Conservation (phyloP, 2,329 filamentous ascomycete species). For the Fusarium annulatum region DNA sequence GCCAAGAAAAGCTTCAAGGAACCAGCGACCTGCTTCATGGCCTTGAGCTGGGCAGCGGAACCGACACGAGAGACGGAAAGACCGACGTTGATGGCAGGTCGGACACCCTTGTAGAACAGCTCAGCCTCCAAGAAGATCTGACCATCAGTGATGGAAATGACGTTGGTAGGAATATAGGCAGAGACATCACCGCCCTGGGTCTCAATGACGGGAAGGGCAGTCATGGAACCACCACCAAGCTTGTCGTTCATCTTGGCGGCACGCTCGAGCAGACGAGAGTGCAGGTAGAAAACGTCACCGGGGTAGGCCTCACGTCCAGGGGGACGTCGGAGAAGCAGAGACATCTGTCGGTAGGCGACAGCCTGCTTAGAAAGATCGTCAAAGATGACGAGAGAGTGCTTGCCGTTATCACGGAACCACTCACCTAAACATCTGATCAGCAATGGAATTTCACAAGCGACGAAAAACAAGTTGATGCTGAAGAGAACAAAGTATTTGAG, state of each 20-base stretch:
- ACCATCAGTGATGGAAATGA: constrained; percentile 99
- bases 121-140: constrained; percentile 99
- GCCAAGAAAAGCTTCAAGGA: constrained; percentile 99
- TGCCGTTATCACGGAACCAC: constrained; percentile 84
- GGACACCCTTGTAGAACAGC: constrained; percentile 99
- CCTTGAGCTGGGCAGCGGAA: constrained; percentile 99
- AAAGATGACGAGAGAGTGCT: constrained; percentile 89
- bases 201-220: constrained; percentile 97
- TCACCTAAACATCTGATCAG: constrained; percentile 61
- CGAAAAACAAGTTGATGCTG: background rate
- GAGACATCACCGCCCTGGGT: constrained; percentile 99
- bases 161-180: constrained; percentile 99
- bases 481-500: background rate
- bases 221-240: constrained; percentile 94
- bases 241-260: constrained; percentile 98
- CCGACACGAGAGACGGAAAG: constrained; percentile 99
- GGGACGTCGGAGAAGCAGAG: constrained; percentile 94
- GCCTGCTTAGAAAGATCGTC: constrained; percentile 99
- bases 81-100: constrained; percentile 99
- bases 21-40: constrained; percentile 99
- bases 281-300: constrained; percentile 99
- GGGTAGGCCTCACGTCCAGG: constrained; percentile 99
- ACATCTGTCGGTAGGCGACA: constrained; percentile 99
- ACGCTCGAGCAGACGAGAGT: constrained; percentile 99
- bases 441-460: too few relatives aligned